Evolutionary conservation across 257 asterid species (phyloP), one percentile per base, ranked within the genome.

Genomic region (Thymus mandschuricus): DNA sequence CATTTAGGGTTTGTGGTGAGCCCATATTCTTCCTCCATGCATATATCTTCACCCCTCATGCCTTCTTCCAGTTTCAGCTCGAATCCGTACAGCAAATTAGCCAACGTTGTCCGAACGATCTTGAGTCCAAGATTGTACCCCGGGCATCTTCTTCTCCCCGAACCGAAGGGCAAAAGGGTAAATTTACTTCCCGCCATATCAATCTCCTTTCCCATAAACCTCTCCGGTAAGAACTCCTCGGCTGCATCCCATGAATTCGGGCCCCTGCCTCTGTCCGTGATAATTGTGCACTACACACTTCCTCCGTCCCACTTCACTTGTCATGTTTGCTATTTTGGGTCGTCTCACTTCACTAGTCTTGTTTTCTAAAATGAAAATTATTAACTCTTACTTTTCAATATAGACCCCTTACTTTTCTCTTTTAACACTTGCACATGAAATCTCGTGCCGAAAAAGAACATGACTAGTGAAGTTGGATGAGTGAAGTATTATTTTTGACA

Each of bases 11-110:
- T 74, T 21, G 78, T 64, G 1, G 80, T 33, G 15, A 81, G 75
- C 38, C 78, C 81, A 64, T 70, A 84, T 1, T 44, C 13, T 58
- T 81, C 84, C 51, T 79, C 85, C 68, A 77, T 49, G 60, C 78
- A 40, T 46, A 77, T 21, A 60, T 80, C 81, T 63, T 81, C 77
- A 3, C 60, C 45, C 73, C 28, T 75, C 83, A 75, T 68, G 1
- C 74, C 79, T 7, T 48, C 64, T 3, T 35, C 69, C 67, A 84
- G 51, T 44, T 70, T 79, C 75, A 74, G 12, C 55, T 76, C 69
- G 51, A 79, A 81, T 60, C 83, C 83, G 69, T 75, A 83, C 50
- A 84, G 3, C 79, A 81, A 75, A 70, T 64, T 64, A 10, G 69
- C 69, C 57, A 64, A 12, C 44, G 57, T 64, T 11, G 69, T 30